phyloP scores from a whole-genome alignment of 306 rosid species.

The cucumber (Cucumis sativus) region Cucumber_9930_V3 NC_026657.2:29610001-29610500 shows the following conservation, averaged over 20 bases:
- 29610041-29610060: neutral
- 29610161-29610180: neutral
- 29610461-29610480: neutral
- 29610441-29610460: neutral
- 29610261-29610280: neutral
- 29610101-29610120: constrained; percentile 6
- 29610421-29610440: neutral
- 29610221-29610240: neutral
- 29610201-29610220: neutral
- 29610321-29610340: neutral
- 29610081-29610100: constrained; percentile 5
- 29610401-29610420: neutral
- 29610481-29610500: neutral
- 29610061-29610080: neutral
- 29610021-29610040: neutral
- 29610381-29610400: neutral
- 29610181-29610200: neutral
- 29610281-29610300: neutral
- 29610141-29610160: constrained; percentile 4
- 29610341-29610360: neutral
- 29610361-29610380: neutral
- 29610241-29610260: neutral
- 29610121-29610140: constrained; percentile 6
- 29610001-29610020: neutral
- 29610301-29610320: neutral